phyloP scores from a whole-genome alignment of 2,329 filamentous ascomycete species.

The Sphaerulina musiva region DNA sequence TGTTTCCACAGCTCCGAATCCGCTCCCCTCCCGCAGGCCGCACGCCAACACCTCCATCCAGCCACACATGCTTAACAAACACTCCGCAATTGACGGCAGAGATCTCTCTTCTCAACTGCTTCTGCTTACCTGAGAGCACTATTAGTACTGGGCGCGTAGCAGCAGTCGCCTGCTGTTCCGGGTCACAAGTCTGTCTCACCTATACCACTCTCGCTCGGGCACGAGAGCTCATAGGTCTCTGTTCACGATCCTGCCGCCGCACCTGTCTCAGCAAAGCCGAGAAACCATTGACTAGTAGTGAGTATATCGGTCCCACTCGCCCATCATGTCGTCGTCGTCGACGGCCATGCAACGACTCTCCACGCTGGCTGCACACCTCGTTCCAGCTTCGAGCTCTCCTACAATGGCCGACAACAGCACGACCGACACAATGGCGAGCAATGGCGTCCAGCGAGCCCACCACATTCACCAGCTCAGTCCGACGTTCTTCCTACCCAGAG shows the following conservation, averaged over 20 bases:
- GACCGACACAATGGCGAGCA: constrained; percentile 17
- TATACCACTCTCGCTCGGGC: constrained; percentile 2
- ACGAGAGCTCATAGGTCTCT: not conserved
- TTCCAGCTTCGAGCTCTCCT: constrained; percentile 32
- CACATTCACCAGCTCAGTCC: constrained; percentile 80
- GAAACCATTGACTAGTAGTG: constrained; percentile 12
- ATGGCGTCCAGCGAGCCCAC: constrained; percentile 12
- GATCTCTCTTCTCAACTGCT: not conserved
- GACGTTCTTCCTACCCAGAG: constrained; percentile 79
- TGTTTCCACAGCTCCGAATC: not conserved
- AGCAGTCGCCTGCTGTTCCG: not conserved
- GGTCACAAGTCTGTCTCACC: constrained; percentile 12
- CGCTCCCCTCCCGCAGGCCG: not conserved
- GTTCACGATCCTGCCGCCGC: not conserved
- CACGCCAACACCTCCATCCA: not conserved
- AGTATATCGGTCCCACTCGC: constrained; percentile 11
- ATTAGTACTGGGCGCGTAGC: not conserved
- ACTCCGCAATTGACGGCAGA: constrained; percentile 7
- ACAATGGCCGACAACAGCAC: constrained; percentile 22
- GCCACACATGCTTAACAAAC: not conserved
- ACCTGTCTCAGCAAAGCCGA: constrained; percentile 6
- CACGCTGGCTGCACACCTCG: constrained; percentile 45
- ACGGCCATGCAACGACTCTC: constrained; percentile 55
- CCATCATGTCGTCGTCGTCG: constrained; percentile 47
- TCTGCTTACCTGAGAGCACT: not conserved